These are phyloP conservation scores for Aspergillus steynii DNA, from an alignment of 495 filamentous ascomycete species.

Conservation along the genomic window DNA sequence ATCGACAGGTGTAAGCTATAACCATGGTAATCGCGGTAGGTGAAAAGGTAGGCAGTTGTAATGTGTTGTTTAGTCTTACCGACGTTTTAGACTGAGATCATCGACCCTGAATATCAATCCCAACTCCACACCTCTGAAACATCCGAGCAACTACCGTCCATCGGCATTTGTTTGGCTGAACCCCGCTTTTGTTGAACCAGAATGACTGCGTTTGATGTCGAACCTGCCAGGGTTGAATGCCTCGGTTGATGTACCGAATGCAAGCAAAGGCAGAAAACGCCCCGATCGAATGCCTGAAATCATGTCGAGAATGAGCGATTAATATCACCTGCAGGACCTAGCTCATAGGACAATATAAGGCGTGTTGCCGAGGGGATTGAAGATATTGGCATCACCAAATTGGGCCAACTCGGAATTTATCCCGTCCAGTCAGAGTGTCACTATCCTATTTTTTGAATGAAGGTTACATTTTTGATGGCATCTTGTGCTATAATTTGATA, in stretches of 20 bases:
- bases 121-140: constrained; percentile 4
- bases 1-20: not conserved
- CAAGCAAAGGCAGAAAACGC: not conserved
- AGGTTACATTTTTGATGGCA: too few relatives aligned
- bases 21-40: not conserved
- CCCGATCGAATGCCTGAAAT: not conserved
- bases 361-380: too few relatives aligned
- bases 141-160: constrained; percentile 10
- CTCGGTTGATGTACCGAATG: too few relatives aligned
- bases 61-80: not conserved
- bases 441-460: too few relatives aligned
- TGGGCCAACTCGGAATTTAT: too few relatives aligned
- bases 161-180: constrained; percentile 4
- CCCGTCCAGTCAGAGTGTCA: too few relatives aligned
- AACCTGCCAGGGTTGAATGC: not conserved
- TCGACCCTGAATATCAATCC: not conserved
- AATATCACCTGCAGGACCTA: not conserved
- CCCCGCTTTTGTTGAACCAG: not conserved
- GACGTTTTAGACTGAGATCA: not conserved
- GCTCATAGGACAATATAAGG: not conserved
- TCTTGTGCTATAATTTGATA: too few relatives aligned
- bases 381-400: too few relatives aligned
- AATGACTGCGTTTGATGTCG: not conserved
- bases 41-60: not conserved
- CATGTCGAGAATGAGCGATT: not conserved